phyloP scores from a whole-genome alignment of 306 rosid species.

The Castanea sativa region DNA sequence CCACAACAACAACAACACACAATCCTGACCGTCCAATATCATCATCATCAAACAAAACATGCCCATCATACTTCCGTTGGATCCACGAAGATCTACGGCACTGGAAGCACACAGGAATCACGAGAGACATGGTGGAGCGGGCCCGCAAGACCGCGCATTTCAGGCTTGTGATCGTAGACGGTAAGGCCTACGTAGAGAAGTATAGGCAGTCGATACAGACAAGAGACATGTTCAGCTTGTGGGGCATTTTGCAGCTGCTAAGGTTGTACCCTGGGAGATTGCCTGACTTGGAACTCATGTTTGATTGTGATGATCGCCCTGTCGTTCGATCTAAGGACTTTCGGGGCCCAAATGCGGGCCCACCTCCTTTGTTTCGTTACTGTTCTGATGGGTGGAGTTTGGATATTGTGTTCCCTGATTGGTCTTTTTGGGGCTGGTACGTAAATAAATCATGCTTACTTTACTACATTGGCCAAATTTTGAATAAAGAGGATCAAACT shows the following conservation, averaged over 20 bases:
- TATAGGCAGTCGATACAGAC: conserved; percentile 56
- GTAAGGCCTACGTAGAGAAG: conserved; percentile 64
- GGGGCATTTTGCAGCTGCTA: conserved; percentile 77
- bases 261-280: conserved; percentile 59
- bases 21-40: conserved; percentile 22
- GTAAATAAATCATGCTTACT: background rate
- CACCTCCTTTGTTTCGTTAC: conserved; percentile 70
- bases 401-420: conserved; percentile 91
- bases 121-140: conserved; percentile 59
- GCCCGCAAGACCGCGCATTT: conserved; percentile 60
- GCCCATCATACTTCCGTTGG: conserved; percentile 72
- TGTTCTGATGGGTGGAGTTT: conserved; percentile 49
- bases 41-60: conserved; percentile 29
- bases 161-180: conserved; percentile 55
- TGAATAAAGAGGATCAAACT: too few species aligned
- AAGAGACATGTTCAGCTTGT: conserved; percentile 66
- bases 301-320: conserved; percentile 78
- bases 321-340: conserved; percentile 35
- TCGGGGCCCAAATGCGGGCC: conserved; percentile 26
- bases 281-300: conserved; percentile 79
- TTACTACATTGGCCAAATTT: too few species aligned
- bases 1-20: conserved; percentile 19
- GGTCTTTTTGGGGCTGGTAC: conserved; percentile 99
- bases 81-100: conserved; percentile 80
- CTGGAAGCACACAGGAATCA: conserved; percentile 67